phyloP scores from a whole-genome alignment of 2,329 filamentous ascomycete genomes.

The Microcyclosporella mali region DNA sequence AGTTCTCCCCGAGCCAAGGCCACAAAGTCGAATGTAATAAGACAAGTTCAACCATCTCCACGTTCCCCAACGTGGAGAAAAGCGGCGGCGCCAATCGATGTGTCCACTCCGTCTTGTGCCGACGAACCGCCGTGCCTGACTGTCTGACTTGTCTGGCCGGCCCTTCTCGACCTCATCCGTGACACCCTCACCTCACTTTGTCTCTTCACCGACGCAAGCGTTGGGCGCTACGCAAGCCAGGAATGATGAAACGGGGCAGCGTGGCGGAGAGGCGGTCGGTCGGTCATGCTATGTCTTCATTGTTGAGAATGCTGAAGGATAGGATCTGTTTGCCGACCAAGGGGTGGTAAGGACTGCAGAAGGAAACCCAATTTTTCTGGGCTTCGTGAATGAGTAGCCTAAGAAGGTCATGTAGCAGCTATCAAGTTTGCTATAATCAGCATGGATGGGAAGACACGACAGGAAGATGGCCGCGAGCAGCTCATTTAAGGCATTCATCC shows the following conservation, averaged over 20 bases:
- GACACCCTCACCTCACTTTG: background rate
- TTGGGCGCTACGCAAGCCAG: background rate
- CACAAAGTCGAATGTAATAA: background rate
- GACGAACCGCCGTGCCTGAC: background rate
- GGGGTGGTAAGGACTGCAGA: too few relatives aligned
- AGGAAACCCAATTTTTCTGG: too few relatives aligned
- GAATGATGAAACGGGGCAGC: background rate
- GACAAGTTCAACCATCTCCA: background rate
- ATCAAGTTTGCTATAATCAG: background rate
- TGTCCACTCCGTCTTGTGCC: background rate
- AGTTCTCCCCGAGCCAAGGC: background rate
- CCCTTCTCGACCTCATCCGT: background rate
- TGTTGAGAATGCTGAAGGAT: too few relatives aligned
- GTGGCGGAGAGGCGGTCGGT: background rate
- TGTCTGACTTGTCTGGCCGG: background rate
- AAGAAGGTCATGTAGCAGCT: too few relatives aligned
- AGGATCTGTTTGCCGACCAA: too few relatives aligned
- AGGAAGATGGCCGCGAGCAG: background rate
- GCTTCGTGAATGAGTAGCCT: too few relatives aligned
- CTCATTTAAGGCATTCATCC: background rate
- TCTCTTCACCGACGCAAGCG: background rate
- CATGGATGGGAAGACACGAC: background rate
- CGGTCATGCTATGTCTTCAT: background rate
- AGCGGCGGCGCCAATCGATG: background rate
- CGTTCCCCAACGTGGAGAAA: background rate